A percentile compares a stretch with the other conserved stretches of the same genome.
These are phyloP conservation scores for Chaetomiaceae sp. DNA, from an alignment of 2,329 filamentous ascomycete genomes.

Conservation along the genomic window DNA sequence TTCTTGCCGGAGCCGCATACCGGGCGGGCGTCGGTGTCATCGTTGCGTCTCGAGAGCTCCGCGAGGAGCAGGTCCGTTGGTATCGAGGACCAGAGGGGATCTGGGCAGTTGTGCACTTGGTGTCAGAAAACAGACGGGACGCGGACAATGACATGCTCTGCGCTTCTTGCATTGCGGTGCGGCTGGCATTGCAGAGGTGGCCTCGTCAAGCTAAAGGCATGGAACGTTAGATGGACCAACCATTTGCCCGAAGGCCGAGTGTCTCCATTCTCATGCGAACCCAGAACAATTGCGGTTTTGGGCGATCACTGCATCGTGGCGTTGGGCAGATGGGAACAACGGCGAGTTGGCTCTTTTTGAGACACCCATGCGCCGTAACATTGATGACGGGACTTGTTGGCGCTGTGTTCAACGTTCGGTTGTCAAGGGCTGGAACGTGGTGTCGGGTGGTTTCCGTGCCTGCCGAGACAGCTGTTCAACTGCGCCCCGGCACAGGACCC, in stretches of 20 bases:
- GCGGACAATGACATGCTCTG: too few relatives aligned
- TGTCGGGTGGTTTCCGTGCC: not conserved
- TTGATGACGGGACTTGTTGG: too few relatives aligned
- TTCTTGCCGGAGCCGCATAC: conserved; percentile 48
- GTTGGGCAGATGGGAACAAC: not conserved
- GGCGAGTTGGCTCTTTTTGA: conserved; percentile 1
- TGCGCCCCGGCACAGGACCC: too few relatives aligned
- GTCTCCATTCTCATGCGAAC: conserved; percentile 17
- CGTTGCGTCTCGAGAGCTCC: conserved; percentile 48
- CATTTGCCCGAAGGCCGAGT: conserved; percentile 11
- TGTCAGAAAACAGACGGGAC: not conserved
- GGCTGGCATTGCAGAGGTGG: too few relatives aligned
- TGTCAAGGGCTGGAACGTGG: not conserved
- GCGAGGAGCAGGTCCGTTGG: conserved; percentile 48
- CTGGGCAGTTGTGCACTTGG: conserved; percentile 22
- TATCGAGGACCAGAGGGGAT: conserved; percentile 43
- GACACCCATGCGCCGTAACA: conserved; percentile 6
- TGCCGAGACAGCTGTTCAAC: not conserved
- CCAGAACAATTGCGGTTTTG: not conserved
- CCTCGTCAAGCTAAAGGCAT: too few relatives aligned
- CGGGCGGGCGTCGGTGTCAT: conserved; percentile 37
- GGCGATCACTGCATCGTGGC: conserved; percentile 12
- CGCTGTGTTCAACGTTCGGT: too few relatives aligned
- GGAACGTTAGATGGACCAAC: not conserved
- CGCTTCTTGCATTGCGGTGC: too few relatives aligned